Conservation (phyloP, 2,329 filamentous ascomycete genomes). For the Neofusicoccum ribis region DNA sequence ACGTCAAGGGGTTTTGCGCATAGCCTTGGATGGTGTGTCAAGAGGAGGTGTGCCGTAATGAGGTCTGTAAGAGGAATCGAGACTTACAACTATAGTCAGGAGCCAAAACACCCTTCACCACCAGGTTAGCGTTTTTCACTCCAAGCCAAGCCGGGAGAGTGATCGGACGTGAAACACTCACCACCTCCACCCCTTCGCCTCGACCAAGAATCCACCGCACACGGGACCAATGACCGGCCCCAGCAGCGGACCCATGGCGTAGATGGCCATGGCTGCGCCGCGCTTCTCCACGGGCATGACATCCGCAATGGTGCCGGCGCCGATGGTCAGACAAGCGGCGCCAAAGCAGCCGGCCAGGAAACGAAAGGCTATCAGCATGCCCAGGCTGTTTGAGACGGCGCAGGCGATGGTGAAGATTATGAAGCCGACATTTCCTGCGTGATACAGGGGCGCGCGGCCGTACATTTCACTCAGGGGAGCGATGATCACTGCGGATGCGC, state of each 20-base stretch:
- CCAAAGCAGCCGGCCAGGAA: constrained; percentile 38
- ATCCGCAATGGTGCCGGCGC: constrained; percentile 38
- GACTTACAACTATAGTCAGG: constrained; percentile 25
- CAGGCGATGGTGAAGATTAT: constrained; percentile 52
- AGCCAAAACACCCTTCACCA: constrained; percentile 32
- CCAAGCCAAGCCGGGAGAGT: no score
- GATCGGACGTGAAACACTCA: not conserved
- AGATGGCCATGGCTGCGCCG: constrained; percentile 39
- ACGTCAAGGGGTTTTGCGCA: no score
- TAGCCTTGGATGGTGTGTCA: no score
- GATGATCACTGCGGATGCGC: constrained; percentile 41
- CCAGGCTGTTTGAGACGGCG: constrained; percentile 33
- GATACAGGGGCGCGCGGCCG: constrained; percentile 34
- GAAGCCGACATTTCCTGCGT: constrained; percentile 50
- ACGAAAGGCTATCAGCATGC: constrained; percentile 41
- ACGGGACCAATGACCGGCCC: constrained; percentile 39
- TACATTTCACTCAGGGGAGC: constrained; percentile 41
- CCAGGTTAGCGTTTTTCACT: not conserved
- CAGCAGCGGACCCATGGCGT: constrained; percentile 37
- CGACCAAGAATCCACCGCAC: constrained; percentile 35
- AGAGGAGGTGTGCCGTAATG: no score
- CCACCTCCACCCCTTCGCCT: constrained; percentile 37
- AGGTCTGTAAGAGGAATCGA: no score
- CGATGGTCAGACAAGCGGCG: constrained; percentile 35
- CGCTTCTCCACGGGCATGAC: constrained; percentile 36